Percentiles rank a stretch among this genome's conserved stretches.
phyloP scores from a whole-genome alignment of 495 filamentous ascomycete species.

The Podospora comata region DNA sequence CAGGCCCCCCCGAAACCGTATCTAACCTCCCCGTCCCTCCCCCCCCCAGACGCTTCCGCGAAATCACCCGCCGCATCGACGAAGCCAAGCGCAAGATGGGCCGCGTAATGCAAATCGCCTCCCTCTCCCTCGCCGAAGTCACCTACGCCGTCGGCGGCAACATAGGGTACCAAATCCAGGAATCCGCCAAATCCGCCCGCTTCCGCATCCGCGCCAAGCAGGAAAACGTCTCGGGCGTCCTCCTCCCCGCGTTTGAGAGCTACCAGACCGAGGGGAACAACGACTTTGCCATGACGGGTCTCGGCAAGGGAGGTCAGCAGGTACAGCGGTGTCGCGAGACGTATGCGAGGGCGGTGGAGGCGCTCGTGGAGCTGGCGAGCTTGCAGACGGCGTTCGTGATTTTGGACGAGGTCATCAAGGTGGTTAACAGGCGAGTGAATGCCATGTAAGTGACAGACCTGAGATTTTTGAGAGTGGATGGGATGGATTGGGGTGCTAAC shows the following conservation, averaged over 20 bases:
- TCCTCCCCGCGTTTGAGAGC: conserved; percentile 90
- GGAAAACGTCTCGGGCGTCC: conserved; percentile 96
- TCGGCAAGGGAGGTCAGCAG: conserved; percentile 97
- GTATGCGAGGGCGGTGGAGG: conserved; percentile 95
- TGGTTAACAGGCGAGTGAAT: conserved; percentile 97
- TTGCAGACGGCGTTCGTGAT: conserved; percentile 98
- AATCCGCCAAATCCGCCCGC: conserved; percentile 85
- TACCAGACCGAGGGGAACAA: conserved; percentile 82
- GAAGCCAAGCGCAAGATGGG: conserved; percentile 99
- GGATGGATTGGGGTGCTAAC: neutral
- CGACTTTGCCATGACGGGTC: conserved; percentile 92
- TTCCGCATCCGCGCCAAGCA: conserved; percentile 92
- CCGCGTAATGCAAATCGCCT: conserved; percentile 97
- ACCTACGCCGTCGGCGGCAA: conserved; percentile 96
- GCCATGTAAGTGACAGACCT: conserved; percentile 66
- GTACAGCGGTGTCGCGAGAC: conserved; percentile 94
- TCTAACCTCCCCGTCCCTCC: conserved; percentile 18
- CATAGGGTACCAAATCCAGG: conserved; percentile 95
- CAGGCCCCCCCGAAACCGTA: neutral
- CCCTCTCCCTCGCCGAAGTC: conserved; percentile 96
- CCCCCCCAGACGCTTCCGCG: conserved; percentile 75
- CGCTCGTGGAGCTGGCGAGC: conserved; percentile 92
- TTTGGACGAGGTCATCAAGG: conserved; percentile 97
- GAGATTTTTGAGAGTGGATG: no score
- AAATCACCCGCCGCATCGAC: conserved; percentile 96